Evolutionary conservation across 305 asterid genomes (phyloP).

Genomic region (Fraxinus ornus): DNA sequence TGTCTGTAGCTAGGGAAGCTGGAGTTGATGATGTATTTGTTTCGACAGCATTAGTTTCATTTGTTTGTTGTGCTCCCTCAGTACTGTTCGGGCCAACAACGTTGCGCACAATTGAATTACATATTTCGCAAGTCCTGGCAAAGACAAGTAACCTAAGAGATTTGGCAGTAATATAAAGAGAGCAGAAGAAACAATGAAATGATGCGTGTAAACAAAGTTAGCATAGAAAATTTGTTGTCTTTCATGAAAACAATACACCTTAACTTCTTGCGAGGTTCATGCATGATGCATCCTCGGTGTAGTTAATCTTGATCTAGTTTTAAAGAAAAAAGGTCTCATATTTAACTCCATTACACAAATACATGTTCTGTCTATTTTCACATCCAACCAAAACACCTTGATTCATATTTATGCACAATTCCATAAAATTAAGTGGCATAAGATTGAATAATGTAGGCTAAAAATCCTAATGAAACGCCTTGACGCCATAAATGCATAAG

Average conservation of each 20-base stretch:
- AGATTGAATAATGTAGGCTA: not conserved
- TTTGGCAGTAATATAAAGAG: not conserved
- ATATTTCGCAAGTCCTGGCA: constrained; percentile 84
- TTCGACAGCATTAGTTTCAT: constrained; percentile 30
- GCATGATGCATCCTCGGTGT: not conserved
- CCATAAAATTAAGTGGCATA: not conserved
- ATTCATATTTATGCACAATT: not conserved
- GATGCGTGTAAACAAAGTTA: not conserved
- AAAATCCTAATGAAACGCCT: not conserved
- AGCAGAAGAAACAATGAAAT: not conserved
- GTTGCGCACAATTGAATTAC: constrained; percentile 76
- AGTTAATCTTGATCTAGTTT: not conserved
- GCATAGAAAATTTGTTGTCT: not conserved
- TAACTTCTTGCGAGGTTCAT: not conserved
- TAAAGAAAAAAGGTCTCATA: not conserved
- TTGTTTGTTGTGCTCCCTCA: constrained; percentile 44
- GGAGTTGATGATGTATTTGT: constrained; percentile 29
- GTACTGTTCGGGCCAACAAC: constrained; percentile 55
- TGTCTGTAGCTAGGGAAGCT: constrained; percentile 37
- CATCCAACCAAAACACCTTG: not conserved
- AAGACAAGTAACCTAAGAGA: not conserved
- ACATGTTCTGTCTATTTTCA: not conserved
- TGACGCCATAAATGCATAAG: not conserved
- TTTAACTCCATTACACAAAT: not conserved
- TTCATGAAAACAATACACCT: not conserved